Evolutionary conservation across 1,284 basidiomycete genomes (phyloP), one percentile per base, ranked within the genome.

Genomic region (Schizophyllum commune): DNA sequence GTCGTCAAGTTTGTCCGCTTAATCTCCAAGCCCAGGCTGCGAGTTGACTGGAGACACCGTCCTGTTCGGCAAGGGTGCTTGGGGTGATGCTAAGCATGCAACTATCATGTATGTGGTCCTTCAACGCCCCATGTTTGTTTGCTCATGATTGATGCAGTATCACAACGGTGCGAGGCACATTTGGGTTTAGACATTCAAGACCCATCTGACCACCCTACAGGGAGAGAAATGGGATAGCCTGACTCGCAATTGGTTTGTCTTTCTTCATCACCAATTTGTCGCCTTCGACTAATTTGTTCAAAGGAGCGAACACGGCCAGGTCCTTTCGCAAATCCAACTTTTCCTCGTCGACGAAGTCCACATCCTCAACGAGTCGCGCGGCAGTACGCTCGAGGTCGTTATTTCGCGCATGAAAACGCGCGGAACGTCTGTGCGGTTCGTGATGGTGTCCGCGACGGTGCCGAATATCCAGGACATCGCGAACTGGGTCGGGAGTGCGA

Each of bases 291-390:
- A 63, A 57, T 51, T 60, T 61, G 59, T 32, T 15, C 61, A 27
- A 62, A 92, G 90, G 89, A 71, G 77, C 60, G 84, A 86, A 63
- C 83, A 91, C 65, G 75, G 77, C 21, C 74, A 79, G 47, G 84
- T 90, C 39, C 73, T 94, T n/a, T 83, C 84, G 4, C 81, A 84
- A 61, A 82, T 94, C 55, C 80, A 83, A 57, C 77, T 96, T 13
- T 89, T 95, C 66, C 83, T 98, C 55, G 90, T 99, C 52, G 96
- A 99, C 69, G 96, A 98, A 75, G 93, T 91, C 2, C 96, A 99
- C 71, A 89, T 96, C 56, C 81, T 99, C 9, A 91, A 94, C 59
- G 96, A 98, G 73, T 78, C 81, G 19, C 83, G 94, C 52, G 95
- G 96, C 20, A 92, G 94, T 61, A 94, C 92, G 3, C 80, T 99